phyloP scores from a whole-genome alignment of 495 filamentous ascomycete genomes.

The Tuber brumale region DNA sequence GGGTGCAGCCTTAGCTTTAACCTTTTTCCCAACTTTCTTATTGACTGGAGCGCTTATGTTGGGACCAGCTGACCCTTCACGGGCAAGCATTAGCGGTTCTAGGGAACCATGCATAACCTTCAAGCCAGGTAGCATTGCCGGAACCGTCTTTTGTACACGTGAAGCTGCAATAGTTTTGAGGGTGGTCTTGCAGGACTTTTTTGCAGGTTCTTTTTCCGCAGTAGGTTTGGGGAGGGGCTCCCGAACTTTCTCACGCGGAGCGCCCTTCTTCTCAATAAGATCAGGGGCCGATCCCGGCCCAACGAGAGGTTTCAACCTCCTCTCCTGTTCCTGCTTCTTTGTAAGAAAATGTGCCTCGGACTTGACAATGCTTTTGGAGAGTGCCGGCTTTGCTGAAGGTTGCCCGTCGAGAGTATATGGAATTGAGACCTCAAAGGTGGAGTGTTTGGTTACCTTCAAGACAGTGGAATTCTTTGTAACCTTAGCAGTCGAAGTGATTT shows the following conservation, averaged over 20 bases:
- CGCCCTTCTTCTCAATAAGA: neutral
- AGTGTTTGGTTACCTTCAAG: slow-evolving; percentile 12
- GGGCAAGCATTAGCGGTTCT: neutral
- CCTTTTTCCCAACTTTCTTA: neutral
- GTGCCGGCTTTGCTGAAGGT: neutral
- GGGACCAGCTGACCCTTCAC: neutral
- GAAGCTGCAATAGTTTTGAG: neutral
- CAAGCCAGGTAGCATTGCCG: neutral
- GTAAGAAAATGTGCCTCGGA: neutral
- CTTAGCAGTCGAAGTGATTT: slow-evolving; percentile 17
- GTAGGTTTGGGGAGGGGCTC: neutral
- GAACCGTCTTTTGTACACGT: neutral
- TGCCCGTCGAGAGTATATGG: neutral
- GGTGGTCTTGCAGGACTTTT: neutral
- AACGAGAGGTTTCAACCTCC: neutral
- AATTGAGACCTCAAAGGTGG: slow-evolving; percentile 1
- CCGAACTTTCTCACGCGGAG: neutral
- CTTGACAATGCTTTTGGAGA: neutral
- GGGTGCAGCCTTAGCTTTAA: neutral
- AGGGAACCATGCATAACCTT: neutral
- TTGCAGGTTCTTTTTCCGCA: neutral
- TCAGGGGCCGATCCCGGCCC: neutral
- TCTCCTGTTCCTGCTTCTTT: neutral
- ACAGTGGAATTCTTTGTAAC: slow-evolving; percentile 9
- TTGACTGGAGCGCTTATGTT: neutral